These are phyloP conservation scores for Mallotus nudiflorus DNA, from an alignment of 345 rosid genomes.

Conservation along the genomic window DNA sequence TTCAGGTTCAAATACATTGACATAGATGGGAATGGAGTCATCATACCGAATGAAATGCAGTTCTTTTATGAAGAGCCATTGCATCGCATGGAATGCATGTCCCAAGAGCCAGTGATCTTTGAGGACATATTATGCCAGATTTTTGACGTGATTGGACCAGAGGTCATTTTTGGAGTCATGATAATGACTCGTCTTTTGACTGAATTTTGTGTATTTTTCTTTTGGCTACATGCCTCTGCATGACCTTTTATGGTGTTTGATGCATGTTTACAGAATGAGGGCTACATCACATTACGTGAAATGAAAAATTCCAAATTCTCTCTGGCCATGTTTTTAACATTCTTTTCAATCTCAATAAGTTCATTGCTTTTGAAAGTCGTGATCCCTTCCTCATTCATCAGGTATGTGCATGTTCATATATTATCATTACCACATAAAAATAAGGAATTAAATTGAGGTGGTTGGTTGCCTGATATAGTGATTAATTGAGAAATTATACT, in stretches of 20 bases:
- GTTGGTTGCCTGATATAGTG: not conserved
- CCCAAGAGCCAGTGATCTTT: constrained; percentile 92
- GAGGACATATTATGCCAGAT: constrained; percentile 95
- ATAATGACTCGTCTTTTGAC: not conserved
- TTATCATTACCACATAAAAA: not conserved
- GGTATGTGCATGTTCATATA: not conserved
- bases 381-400: constrained; percentile 17
- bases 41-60: constrained; percentile 82
- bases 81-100: constrained; percentile 99
- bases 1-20: constrained; percentile 93
- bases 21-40: constrained; percentile 86
- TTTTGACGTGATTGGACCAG: constrained; percentile 87
- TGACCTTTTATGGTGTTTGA: not conserved
- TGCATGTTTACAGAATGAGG: constrained; percentile 1
- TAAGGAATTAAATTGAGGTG: constrained; percentile 11
- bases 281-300: constrained; percentile 11
- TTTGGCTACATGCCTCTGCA: constrained; percentile 16
- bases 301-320: constrained; percentile 11
- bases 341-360: constrained; percentile 22
- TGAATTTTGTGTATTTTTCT: not conserved
- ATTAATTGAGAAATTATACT: not conserved
- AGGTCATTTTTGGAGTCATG: constrained; percentile 39
- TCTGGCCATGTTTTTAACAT: constrained; percentile 14
- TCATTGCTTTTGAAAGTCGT: constrained; percentile 16
- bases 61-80: constrained; percentile 94